These are phyloP conservation scores for Mycena filopes DNA, from an alignment of 768 basidiomycete genomes.

Conservation along the genomic window DNA sequence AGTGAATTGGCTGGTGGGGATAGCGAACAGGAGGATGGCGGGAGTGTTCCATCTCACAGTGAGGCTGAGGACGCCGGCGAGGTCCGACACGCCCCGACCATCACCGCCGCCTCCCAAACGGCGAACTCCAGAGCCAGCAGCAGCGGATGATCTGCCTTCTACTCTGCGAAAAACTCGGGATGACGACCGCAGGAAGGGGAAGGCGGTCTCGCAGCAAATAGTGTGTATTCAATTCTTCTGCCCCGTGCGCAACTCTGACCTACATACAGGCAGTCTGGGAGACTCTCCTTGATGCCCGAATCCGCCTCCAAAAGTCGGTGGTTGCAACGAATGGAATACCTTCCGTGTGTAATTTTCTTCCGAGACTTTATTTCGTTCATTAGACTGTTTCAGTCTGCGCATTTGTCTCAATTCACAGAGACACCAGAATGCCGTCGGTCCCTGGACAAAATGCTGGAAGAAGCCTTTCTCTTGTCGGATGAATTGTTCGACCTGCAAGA, in stretches of 20 bases:
- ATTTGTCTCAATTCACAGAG: conserved; percentile 49
- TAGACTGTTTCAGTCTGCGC: conserved; percentile 42
- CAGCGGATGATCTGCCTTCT: conserved; percentile 57
- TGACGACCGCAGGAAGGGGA: conserved; percentile 83
- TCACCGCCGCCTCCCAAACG: conserved; percentile 26
- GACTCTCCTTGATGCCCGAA: conserved; percentile 87
- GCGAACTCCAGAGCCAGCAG: conserved; percentile 28
- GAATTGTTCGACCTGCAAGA: conserved; percentile 78
- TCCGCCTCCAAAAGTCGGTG: conserved; percentile 87
- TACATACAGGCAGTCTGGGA: conserved; percentile 81
- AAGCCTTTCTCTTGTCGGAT: conserved; percentile 69
- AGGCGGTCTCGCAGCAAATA: conserved; percentile 84
- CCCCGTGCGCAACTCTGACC: conserved; percentile 13
- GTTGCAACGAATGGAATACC: conserved; percentile 74
- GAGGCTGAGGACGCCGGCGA: conserved; percentile 37
- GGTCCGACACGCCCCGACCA: conserved; percentile 22
- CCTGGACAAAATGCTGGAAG: conserved; percentile 64
- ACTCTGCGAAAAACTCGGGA: conserved; percentile 69
- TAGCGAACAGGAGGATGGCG: conserved; percentile 23
- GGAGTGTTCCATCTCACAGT: conserved; percentile 28
- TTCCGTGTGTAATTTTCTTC: conserved; percentile 52
- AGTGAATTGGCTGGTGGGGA: conserved; percentile 23
- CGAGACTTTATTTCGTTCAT: conserved; percentile 17
- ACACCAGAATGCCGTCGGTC: conserved; percentile 55
- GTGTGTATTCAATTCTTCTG: conserved; percentile 54